Conservation (phyloP, 2,329 filamentous ascomycete species). For the Trichoderma semiorbis region DNA sequence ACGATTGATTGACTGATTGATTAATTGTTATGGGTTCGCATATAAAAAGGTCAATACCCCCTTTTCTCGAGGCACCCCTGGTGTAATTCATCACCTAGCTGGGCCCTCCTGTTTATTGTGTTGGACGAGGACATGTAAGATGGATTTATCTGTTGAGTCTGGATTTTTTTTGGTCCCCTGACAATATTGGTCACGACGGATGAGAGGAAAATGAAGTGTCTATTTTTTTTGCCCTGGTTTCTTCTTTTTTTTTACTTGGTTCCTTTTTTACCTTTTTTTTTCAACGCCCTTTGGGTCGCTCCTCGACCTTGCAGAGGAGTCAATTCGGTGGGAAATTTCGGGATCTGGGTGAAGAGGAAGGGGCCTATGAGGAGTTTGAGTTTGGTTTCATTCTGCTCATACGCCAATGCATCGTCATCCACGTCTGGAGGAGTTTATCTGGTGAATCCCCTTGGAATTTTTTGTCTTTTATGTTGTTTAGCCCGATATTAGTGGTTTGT, state of each 20-base stretch:
- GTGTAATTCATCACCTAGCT: background rate
- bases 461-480: background rate
- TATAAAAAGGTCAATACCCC: slow-evolving; percentile 15
- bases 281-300: background rate
- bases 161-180: background rate
- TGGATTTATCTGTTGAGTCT: background rate
- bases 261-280: background rate
- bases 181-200: background rate
- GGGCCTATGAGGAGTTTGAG: background rate
- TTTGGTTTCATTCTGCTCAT: background rate
- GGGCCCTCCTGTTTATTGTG: slow-evolving; percentile 3
- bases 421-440: slow-evolving; percentile 6
- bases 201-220: background rate
- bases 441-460: background rate
- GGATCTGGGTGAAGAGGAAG: background rate
- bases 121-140: slow-evolving; percentile 13
- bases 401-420: background rate
- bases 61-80: background rate
- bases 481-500: background rate
- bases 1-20: slow-evolving; percentile 7
- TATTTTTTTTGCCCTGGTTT: background rate
- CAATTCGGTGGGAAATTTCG: slow-evolving; percentile 1
- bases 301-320: background rate
- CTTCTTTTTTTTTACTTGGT: background rate
- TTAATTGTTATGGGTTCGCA: slow-evolving; percentile 11